Percentiles rank a stretch among this genome's conserved stretches.
These are phyloP conservation scores for Aspergillus taichungensis DNA, from an alignment of 495 filamentous ascomycete species.

Conservation along the genomic window DNA sequence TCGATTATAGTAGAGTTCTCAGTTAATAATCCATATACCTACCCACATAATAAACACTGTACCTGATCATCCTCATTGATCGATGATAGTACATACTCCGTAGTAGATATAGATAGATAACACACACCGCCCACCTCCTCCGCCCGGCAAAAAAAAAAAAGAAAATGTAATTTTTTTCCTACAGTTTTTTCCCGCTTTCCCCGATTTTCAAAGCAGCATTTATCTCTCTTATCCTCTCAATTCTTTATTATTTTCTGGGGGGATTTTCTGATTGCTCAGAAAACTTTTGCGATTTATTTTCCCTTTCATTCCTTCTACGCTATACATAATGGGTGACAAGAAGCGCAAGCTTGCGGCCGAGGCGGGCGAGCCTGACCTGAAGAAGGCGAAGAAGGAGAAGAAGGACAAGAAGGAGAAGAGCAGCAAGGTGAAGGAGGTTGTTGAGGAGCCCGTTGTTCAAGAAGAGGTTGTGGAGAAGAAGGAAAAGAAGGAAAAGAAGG, in stretches of 20 bases:
- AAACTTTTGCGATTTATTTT: not conserved
- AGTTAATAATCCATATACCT: too few relatives aligned
- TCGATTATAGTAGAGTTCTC: too few relatives aligned
- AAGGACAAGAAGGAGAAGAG: conserved; percentile 25
- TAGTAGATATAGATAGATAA: too few relatives aligned
- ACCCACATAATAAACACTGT: not conserved
- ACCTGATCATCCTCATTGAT: too few relatives aligned
- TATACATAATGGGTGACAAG: conserved; percentile 32
- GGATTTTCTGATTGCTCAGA: not conserved
- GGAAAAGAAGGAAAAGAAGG: conserved; percentile 13
- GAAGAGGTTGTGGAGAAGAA: conserved; percentile 15
- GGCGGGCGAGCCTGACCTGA: conserved; percentile 24
- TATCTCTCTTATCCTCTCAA: not conserved
- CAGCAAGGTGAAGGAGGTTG: conserved; percentile 9
- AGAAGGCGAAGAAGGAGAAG: conserved; percentile 33
- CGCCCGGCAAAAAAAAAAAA: conserved; percentile 19
- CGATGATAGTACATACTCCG: too few relatives aligned
- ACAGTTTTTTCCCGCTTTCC: not conserved
- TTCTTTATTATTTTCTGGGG: not conserved
- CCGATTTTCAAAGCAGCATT: not conserved
- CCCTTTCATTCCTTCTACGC: not conserved
- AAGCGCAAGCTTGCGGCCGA: conserved; percentile 38
- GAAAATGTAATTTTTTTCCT: conserved; percentile 9
- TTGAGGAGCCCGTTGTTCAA: conserved; percentile 7
- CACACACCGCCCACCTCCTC: conserved; percentile 3